phyloP scores from a whole-genome alignment of 495 filamentous ascomycete genomes.

The Hypoxylon lienhwacheense region DNA sequence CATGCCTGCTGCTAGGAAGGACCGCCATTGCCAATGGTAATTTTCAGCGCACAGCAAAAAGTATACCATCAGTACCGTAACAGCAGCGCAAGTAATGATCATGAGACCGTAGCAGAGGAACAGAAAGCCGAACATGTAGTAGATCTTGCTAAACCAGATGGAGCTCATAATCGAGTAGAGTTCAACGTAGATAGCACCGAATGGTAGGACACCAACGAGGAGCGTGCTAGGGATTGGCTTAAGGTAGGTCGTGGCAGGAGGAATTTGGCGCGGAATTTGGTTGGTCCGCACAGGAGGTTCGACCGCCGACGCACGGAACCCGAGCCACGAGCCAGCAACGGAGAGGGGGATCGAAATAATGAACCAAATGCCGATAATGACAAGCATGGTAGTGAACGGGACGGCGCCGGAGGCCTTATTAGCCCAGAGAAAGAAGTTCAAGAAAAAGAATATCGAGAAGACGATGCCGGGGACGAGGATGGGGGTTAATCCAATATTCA shows the following conservation, averaged over 20 bases:
- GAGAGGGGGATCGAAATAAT: constrained; percentile 90
- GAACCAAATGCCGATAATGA: constrained; percentile 93
- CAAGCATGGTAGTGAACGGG: constrained; percentile 94
- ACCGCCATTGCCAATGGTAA: constrained; percentile 98
- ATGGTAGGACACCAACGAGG: constrained; percentile 87
- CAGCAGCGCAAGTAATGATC: constrained; percentile 92
- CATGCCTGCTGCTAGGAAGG: constrained; percentile 84
- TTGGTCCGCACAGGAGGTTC: constrained; percentile 89
- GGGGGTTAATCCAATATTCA: constrained; percentile 86
- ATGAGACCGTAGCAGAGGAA: constrained; percentile 97
- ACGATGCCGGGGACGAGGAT: constrained; percentile 83
- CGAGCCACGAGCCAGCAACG: constrained; percentile 88
- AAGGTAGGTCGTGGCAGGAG: constrained; percentile 76
- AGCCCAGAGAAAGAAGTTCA: constrained; percentile 95
- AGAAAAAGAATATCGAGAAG: constrained; percentile 85
- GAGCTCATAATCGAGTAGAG: constrained; percentile 98
- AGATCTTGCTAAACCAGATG: constrained; percentile 96
- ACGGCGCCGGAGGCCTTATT: constrained; percentile 89
- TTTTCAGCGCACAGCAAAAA: constrained; percentile 94
- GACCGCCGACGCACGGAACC: constrained; percentile 67
- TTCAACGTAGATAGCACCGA: constrained; percentile 95
- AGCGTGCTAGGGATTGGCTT: constrained; percentile 84
- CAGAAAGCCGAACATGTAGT: constrained; percentile 99
- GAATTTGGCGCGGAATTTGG: constrained; percentile 96
- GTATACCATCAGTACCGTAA: constrained; percentile 90